phyloP scores from a whole-genome alignment of 169 alveolate species.

The Eimeria maxima region DNA sequence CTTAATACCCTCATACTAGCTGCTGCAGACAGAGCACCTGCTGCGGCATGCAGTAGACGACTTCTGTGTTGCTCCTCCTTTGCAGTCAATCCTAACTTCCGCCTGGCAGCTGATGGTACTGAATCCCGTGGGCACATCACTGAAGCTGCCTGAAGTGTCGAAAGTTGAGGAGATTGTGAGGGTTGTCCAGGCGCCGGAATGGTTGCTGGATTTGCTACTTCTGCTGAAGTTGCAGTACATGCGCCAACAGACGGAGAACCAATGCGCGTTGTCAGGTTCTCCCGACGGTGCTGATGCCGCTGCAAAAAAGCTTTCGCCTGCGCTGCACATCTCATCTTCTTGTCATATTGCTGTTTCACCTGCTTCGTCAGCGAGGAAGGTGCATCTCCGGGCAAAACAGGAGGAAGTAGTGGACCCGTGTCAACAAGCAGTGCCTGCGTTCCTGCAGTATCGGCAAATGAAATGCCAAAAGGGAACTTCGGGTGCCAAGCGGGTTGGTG shows the following conservation, averaged over 20 bases:
- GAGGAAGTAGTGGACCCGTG: slow-evolving; percentile 53
- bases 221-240: background rate
- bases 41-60: slow-evolving; percentile 24
- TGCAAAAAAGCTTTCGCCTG: background rate
- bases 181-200: background rate
- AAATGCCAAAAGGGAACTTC: slow-evolving; percentile 58
- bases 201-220: background rate
- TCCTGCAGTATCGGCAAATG: background rate
- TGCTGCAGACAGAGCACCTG: slow-evolving; percentile 14
- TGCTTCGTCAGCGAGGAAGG: slow-evolving; percentile 39
- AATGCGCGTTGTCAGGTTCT: background rate
- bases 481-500: background rate
- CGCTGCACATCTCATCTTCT: slow-evolving; percentile 24
- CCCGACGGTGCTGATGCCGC: background rate
- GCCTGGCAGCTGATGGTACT: background rate
- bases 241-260: background rate
- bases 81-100: background rate
- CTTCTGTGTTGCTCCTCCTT: slow-evolving; percentile 37
- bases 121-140: background rate
- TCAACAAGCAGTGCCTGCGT: slow-evolving; percentile 26
- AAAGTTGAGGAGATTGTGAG: background rate
- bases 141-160: background rate
- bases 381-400: background rate
- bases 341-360: slow-evolving; percentile 1
- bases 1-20: slow-evolving; percentile 43